Base-by-base conservation (phyloP, 2,329 filamentous ascomycete species). In the Fusarium anthophilum region DNA sequence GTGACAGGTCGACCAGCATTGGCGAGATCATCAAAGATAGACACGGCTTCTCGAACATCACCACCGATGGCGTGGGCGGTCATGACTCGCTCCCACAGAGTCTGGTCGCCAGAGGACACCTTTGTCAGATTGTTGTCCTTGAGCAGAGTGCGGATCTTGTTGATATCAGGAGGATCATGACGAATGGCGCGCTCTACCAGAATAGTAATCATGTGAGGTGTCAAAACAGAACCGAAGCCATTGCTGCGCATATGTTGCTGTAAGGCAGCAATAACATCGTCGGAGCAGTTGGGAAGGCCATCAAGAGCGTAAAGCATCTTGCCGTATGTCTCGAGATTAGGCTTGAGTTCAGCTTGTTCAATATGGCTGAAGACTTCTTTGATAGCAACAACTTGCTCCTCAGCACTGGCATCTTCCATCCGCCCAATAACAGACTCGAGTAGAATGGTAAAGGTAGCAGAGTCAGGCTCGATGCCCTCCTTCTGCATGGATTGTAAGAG, bases 371-470 rank as follows among this genome's bases (percentile, higher is more conserved):
- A 86, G 51, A 92, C 83, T 9, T 80, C 78, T n/a, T 85, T 76
- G 12, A 94, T 85, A 24, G 86, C 83, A 5, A 81, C 78, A 26
- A 84, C 81, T 79, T 92, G 91, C 61, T 90, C 85, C 17, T 84
- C 80, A 0, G 85, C 80, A 5, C 83, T 79, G 53, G 77, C 54
- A 44, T 85, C 78, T 35, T 77, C 64, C 43, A 89, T 81, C 45
- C 81, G 75, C 70, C 83, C 78, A 76, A 89, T 83, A 69, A 89
- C 81, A 77, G 87, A 88, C 47, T 92, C 90, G 13, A 96, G 84
- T 64, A 96, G 86, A 70, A 94, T 90, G 28, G 91, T 93, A 80
- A 93, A 94, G 1, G 94, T 96, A 11, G 87, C 88, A n/a, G 87
- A 84, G 79, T 95, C 90, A 2, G 91, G 88, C 37, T 85, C 74